Percentiles rank a stretch among this genome's conserved stretches.
Conservation (phyloP, 768 basidiomycete species). For the Boletus rubropictus region DNA sequence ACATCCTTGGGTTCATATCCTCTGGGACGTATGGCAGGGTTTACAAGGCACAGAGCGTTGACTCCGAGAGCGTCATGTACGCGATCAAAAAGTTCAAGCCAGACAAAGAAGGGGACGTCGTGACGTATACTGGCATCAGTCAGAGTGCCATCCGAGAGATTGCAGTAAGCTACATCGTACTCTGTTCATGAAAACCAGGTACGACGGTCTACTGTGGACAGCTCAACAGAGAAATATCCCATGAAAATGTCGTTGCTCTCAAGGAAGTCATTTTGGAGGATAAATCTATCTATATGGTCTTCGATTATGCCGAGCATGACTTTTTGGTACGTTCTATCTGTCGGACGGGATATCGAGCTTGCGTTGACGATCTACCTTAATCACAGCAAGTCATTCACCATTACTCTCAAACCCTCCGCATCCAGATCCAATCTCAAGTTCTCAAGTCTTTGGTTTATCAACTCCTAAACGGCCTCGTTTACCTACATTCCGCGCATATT, state of each 20-base stretch:
- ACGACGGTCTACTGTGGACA: constrained; percentile 25
- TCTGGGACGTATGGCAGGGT: constrained; percentile 98
- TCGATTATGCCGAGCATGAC: constrained; percentile 98
- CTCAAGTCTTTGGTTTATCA: constrained; percentile 94
- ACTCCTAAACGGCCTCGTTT: constrained; percentile 88
- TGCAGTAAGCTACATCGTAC: constrained; percentile 50
- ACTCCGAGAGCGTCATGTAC: constrained; percentile 64
- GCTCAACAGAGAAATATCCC: constrained; percentile 85
- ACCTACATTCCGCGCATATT: constrained; percentile 92
- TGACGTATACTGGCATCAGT: constrained; percentile 95
- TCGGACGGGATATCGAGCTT: background rate
- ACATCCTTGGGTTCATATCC: constrained; percentile 94
- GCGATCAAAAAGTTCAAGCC: constrained; percentile 99
- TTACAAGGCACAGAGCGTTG: constrained; percentile 87
- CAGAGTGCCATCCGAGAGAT: constrained; percentile 98
- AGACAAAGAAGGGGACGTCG: constrained; percentile 95
- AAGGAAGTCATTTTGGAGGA: constrained; percentile 96
- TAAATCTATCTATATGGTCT: constrained; percentile 99
- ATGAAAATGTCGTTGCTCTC: constrained; percentile 87
- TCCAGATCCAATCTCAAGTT: constrained; percentile 65
- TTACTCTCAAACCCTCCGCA: constrained; percentile 85
- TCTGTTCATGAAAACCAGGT: constrained; percentile 13
- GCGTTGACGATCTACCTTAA: background rate
- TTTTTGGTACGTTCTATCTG: constrained; percentile 65
- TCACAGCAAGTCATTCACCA: constrained; percentile 96